Evolutionary conservation across 441 rosid genomes (phyloP), one percentile per base, ranked within the genome.

Genomic region (Cnidoscolus chayamansa): DNA sequence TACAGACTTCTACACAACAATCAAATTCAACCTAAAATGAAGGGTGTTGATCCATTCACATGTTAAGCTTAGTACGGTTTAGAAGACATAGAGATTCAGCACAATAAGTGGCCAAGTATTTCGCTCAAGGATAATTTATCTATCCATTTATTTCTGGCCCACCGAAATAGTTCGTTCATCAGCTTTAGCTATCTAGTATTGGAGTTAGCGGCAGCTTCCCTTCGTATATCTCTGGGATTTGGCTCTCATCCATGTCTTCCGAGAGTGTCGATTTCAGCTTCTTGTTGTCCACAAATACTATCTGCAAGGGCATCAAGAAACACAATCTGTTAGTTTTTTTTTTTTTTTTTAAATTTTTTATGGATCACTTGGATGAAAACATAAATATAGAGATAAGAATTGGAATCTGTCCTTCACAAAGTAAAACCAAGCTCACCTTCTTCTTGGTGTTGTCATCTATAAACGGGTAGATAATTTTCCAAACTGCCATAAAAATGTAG

Each of bases 161-260:
- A 17, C 11, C 3, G 19, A 16, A 10, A 25, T 51, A 0, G 20
- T 20, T 70, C 19, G 4, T 35, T 55, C 1, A 2, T 71, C 40
- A 74, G 78, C 40, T 20, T 71, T 31, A 74, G 78, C 40, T 17
- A 6, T 79, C 69, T 0, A 77, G 82, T 19, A 82, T 71, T 1
- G 90, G 87, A 76, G 84, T 80, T 56, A 89, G 66, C 13, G 85
- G 84, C 77, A 81, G 67, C 57, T 79, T 60, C 72, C 91, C 93
- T 63, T 91, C 93, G 32, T 81, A 89, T 57, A 65, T 80, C 10
- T 82, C 85, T 2, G 90, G 90, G 30, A 87, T 75, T 80, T 86
- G 90, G 77, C 84, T 82, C 76, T 89, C 89, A 4, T 89, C 90
- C 0, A 89, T 89, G 55, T 84, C 88, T 65, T 79, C 85, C 2